phyloP scores from a whole-genome alignment of 2,329 filamentous ascomycete species.

The Trichophyton rubrum region DNA sequence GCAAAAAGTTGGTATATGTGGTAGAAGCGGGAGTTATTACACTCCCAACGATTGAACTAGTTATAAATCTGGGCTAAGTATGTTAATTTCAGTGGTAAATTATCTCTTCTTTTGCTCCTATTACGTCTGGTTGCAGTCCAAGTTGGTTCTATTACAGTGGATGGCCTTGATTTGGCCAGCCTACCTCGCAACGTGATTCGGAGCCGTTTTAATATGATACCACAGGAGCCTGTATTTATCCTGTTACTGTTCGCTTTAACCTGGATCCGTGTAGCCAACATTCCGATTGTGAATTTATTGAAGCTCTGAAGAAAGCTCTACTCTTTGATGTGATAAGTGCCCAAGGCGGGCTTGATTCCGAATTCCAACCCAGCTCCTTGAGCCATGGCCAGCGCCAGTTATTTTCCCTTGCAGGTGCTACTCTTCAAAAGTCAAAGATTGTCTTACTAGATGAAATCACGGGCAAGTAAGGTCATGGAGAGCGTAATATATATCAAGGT shows the following conservation, averaged over 20 bases:
- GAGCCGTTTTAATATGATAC: constrained; percentile 83
- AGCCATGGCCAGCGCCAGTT: constrained; percentile 47
- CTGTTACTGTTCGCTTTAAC: constrained; percentile 84
- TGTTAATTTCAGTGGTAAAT: constrained; percentile 54
- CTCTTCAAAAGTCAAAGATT: constrained; percentile 47
- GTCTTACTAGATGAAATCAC: constrained; percentile 56
- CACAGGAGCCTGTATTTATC: constrained; percentile 91
- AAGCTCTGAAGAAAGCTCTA: constrained; percentile 28
- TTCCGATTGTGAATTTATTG: constrained; percentile 24
- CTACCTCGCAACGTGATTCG: constrained; percentile 83
- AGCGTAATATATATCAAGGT: neutral
- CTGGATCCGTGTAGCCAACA: constrained; percentile 58
- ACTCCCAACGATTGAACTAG: neutral
- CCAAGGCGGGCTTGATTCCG: constrained; percentile 28
- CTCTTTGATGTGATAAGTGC: constrained; percentile 26
- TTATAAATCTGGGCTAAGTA: constrained; percentile 1
- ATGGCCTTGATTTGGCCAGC: constrained; percentile 71
- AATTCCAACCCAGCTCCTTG: constrained; percentile 35
- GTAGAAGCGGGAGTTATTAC: constrained; percentile 62
- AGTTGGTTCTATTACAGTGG: constrained; percentile 45
- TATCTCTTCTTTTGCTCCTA: constrained; percentile 78
- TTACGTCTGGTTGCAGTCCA: constrained; percentile 89
- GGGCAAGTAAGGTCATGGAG: constrained; percentile 25
- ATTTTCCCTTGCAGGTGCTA: constrained; percentile 50
- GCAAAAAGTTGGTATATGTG: constrained; percentile 92